These are phyloP conservation scores for Macrophomina pseudophaseolina DNA, from an alignment of 2,329 filamentous ascomycete genomes.

Conservation along the genomic window DNA sequence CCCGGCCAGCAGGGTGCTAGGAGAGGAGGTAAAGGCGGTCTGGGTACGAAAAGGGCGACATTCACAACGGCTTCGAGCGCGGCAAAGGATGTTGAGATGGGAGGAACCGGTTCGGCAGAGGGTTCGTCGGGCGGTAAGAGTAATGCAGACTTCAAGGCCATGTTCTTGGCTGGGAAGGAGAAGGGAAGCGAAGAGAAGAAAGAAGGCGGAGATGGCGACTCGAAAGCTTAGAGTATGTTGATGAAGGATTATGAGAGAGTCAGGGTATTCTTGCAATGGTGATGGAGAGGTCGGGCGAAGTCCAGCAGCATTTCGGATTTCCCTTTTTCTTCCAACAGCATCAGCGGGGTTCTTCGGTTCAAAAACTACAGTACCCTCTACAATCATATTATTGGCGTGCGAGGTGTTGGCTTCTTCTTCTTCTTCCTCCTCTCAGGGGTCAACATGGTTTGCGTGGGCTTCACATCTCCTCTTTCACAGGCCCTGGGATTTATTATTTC, in stretches of 20 bases:
- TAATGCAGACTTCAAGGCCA: constrained; percentile 21
- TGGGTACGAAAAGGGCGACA: constrained; percentile 4
- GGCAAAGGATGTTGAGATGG: constrained; percentile 20
- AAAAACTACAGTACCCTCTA: background rate
- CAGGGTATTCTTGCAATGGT: background rate
- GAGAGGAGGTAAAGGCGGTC: constrained; percentile 15
- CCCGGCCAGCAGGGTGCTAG: background rate
- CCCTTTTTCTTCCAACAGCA: background rate
- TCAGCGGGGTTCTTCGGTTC: background rate
- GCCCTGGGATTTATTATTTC: no score
- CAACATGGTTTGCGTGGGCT: no score
- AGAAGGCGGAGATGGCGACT: background rate
- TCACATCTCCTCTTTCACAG: no score
- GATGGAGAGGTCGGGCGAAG: background rate
- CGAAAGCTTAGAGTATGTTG: background rate
- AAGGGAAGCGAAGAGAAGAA: background rate
- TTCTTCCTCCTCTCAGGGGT: background rate
- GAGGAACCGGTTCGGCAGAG: background rate
- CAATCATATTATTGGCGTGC: constrained; percentile 8
- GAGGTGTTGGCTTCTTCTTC: background rate
- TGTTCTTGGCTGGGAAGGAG: constrained; percentile 14
- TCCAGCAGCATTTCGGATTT: no score
- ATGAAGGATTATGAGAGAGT: background rate
- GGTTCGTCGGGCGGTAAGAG: constrained; percentile 4
- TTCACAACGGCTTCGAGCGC: background rate